Conservation (phyloP, 768 basidiomycete genomes). For the Rhodotorula kratochvilovae region DNA sequence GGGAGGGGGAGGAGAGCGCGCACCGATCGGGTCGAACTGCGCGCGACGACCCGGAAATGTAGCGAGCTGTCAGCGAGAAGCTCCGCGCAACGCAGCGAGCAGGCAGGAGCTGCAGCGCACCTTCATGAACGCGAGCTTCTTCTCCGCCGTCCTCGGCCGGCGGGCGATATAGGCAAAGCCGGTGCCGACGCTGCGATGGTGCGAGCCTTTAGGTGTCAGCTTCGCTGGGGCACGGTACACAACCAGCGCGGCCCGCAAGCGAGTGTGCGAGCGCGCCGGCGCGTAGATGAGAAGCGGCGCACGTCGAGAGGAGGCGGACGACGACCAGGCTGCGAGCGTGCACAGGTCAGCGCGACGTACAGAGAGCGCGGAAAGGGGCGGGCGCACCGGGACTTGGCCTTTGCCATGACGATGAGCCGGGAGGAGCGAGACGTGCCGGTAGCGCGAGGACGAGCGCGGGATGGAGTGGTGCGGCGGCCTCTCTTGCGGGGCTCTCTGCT, state of each 20-base stretch:
- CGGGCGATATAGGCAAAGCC: slow-evolving; percentile 36
- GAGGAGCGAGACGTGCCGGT: not conserved
- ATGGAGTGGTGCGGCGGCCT: no score
- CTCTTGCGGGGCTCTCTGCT: no score
- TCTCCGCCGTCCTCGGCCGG: slow-evolving; percentile 36
- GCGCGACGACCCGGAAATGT: not conserved
- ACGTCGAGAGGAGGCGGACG: slow-evolving; percentile 33
- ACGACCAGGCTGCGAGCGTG: slow-evolving; percentile 11
- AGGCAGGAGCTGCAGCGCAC: not conserved
- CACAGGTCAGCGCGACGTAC: not conserved
- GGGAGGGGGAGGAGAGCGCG: not conserved
- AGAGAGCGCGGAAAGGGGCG: no score
- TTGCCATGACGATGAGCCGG: slow-evolving; percentile 19
- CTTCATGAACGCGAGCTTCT: slow-evolving; percentile 41
- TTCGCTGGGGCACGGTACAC: no score
- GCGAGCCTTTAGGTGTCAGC: not conserved
- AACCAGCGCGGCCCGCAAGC: no score
- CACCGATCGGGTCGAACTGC: slow-evolving; percentile 38
- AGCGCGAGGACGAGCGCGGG: no score
- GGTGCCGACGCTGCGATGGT: slow-evolving; percentile 23
- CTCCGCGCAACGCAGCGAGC: rapidly evolving
- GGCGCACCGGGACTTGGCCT: slow-evolving; percentile 30
- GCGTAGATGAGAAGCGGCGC: not conserved
- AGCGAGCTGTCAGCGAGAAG: no score
- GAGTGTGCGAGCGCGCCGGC: not conserved